Evolutionary conservation across 2,329 filamentous ascomycete species (phyloP).

Genomic region (Pseudogymnoascus sp.): DNA sequence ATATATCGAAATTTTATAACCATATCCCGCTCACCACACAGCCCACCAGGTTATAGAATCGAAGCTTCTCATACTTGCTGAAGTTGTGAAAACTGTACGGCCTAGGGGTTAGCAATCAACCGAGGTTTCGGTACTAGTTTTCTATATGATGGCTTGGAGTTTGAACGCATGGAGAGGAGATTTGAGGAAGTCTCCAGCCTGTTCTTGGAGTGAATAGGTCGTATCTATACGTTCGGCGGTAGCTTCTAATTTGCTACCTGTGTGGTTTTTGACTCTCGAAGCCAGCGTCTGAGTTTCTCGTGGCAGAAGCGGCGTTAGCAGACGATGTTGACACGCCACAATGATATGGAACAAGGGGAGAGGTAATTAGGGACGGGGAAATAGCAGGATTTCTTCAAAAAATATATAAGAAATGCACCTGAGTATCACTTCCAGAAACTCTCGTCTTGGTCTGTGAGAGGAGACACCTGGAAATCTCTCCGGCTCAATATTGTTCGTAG

Average conservation of each 20-base stretch:
- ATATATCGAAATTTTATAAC: constrained; percentile 2
- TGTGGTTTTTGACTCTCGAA: background rate
- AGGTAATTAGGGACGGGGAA: background rate
- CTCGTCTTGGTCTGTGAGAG: background rate
- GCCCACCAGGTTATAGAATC: background rate
- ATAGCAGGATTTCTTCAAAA: background rate
- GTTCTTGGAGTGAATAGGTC: background rate
- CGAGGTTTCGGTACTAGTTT: background rate
- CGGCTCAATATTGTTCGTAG: background rate
- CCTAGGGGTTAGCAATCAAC: background rate
- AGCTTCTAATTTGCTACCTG: background rate
- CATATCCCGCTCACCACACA: background rate
- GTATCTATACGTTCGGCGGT: background rate
- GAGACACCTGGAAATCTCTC: background rate
- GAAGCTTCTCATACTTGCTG: background rate
- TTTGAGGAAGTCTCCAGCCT: background rate
- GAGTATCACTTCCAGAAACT: background rate
- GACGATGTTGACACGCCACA: background rate
- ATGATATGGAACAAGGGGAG: background rate
- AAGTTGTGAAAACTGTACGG: background rate
- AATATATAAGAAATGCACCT: background rate
- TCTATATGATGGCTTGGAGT: background rate
- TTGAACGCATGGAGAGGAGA: background rate
- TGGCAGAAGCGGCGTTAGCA: background rate
- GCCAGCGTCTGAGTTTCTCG: background rate